Percentiles rank a stretch among this genome's conserved stretches.
Evolutionary conservation across 1,284 basidiomycete genomes (phyloP).

Genomic region (Phylloboletellus chloephorus): DNA sequence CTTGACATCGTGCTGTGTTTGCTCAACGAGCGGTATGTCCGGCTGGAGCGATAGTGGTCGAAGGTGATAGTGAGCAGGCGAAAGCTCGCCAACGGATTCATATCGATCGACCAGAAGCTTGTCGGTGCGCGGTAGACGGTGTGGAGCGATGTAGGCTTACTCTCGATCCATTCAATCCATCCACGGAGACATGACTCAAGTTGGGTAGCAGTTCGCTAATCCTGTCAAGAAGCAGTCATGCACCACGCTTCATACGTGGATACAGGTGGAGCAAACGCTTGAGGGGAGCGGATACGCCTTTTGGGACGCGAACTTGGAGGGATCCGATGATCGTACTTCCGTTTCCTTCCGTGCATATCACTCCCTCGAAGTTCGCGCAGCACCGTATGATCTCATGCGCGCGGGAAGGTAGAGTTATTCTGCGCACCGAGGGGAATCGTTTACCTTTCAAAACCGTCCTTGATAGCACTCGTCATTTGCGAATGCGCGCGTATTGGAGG

Average conservation of each 20-base stretch:
- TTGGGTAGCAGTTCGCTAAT: conserved; percentile 8
- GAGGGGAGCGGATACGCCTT: conserved; percentile 1
- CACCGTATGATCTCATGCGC: conserved; percentile 32
- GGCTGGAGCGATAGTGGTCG: neutral
- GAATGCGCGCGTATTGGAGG: conserved; percentile 1
- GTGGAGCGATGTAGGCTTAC: neutral
- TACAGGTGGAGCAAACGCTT: conserved; percentile 10
- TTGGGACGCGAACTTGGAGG: no score
- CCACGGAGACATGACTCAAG: conserved; percentile 2
- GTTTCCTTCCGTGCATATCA: conserved; percentile 19
- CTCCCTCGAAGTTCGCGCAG: conserved; percentile 28
- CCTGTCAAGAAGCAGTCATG: conserved; percentile 2
- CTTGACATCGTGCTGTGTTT: neutral
- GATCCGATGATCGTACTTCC: conserved; percentile 10
- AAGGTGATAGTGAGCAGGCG: conserved; percentile 3
- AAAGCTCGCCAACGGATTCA: neutral
- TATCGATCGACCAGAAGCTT: neutral
- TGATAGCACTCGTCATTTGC: conserved; percentile 27
- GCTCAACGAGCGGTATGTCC: neutral
- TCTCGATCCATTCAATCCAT: no score
- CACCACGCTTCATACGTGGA: conserved; percentile 4
- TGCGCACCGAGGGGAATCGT: conserved; percentile 28
- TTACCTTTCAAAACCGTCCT: conserved; percentile 25
- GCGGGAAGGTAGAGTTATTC: conserved; percentile 23
- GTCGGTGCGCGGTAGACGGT: neutral